Evolutionary conservation across 139 green algal genomes (phyloP).

Genomic region (Volvox africanus): DNA sequence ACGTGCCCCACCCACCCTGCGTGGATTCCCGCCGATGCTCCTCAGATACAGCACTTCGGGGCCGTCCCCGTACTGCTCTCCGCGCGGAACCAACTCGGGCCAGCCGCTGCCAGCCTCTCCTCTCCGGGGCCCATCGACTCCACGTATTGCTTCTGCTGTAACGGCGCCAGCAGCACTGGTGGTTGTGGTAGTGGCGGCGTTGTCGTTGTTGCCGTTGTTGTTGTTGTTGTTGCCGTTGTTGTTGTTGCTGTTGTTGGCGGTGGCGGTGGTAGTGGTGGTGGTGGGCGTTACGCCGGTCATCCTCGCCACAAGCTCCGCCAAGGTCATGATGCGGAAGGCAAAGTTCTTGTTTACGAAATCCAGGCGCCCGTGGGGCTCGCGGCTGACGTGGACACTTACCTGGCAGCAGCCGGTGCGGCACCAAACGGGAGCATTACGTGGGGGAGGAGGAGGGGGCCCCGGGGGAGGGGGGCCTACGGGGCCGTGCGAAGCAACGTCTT

Average conservation of each 20-base stretch:
- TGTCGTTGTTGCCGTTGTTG: background rate
- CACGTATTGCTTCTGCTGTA: background rate
- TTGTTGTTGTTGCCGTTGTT: background rate
- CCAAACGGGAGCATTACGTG: background rate
- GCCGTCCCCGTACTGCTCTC: background rate
- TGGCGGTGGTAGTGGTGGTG: too few relatives aligned
- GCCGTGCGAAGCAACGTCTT: background rate
- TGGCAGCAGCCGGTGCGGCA: background rate
- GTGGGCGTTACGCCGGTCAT: background rate
- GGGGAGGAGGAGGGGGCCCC: background rate
- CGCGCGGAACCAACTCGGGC: conserved; percentile 18
- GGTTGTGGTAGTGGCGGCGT: background rate
- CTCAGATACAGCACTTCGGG: conserved; percentile 69
- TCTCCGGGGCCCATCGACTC: too few relatives aligned
- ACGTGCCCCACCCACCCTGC: conserved; percentile 60
- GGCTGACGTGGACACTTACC: conserved; percentile 64
- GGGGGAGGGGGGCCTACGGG: too few relatives aligned
- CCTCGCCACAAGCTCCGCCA: conserved; percentile 58
- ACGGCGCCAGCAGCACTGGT: background rate
- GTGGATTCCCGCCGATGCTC: conserved; percentile 65
- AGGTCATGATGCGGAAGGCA: conserved; percentile 61
- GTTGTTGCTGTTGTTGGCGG: too few relatives aligned
- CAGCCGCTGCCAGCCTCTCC: background rate
- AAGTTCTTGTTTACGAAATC: conserved; percentile 79
- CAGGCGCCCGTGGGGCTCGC: conserved; percentile 47